phyloP scores from a whole-genome alignment of 768 basidiomycete genomes.

The Mycena olivaceomarginata region DNA sequence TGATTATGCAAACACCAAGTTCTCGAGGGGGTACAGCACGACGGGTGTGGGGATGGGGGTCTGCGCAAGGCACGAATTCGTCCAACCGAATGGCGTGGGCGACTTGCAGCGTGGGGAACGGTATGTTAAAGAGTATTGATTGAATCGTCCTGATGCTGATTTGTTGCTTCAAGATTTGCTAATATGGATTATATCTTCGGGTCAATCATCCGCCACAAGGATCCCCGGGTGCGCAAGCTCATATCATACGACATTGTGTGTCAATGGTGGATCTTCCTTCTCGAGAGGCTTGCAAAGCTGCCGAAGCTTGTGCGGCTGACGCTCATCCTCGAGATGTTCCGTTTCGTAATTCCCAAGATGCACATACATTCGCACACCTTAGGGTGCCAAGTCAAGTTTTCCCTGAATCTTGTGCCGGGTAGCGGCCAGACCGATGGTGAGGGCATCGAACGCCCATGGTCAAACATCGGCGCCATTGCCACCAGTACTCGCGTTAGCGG shows the following conservation, averaged over 20 bases:
- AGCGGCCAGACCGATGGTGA: slow-evolving; percentile 31
- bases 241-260: slow-evolving; percentile 52
- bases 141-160: too few relatives aligned
- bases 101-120: slow-evolving; percentile 48
- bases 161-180: too few relatives aligned
- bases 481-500: slow-evolving; percentile 61
- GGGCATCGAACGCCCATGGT: slow-evolving; percentile 61
- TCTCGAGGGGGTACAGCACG: too few relatives aligned
- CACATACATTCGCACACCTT: slow-evolving; percentile 59
- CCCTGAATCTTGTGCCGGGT: slow-evolving; percentile 53
- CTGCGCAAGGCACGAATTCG: slow-evolving; percentile 39
- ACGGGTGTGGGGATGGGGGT: too few relatives aligned
- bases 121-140: slow-evolving; percentile 26
- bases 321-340: slow-evolving; percentile 57
- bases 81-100: slow-evolving; percentile 40
- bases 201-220: not conserved
- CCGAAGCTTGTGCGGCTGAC: slow-evolving; percentile 22
- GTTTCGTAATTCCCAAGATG: not conserved
- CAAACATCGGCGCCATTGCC: slow-evolving; percentile 53
- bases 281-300: slow-evolving; percentile 27
- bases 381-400: slow-evolving; percentile 53
- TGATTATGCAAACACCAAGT: slow-evolving; percentile 8
- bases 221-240: slow-evolving; percentile 16
- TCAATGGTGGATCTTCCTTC: slow-evolving; percentile 47
- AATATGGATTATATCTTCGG: too few relatives aligned